Evolutionary conservation across 2,329 filamentous ascomycete genomes (phyloP), one percentile per base, ranked within the genome.

Genomic region (Magnaporthiopsis poae): DNA sequence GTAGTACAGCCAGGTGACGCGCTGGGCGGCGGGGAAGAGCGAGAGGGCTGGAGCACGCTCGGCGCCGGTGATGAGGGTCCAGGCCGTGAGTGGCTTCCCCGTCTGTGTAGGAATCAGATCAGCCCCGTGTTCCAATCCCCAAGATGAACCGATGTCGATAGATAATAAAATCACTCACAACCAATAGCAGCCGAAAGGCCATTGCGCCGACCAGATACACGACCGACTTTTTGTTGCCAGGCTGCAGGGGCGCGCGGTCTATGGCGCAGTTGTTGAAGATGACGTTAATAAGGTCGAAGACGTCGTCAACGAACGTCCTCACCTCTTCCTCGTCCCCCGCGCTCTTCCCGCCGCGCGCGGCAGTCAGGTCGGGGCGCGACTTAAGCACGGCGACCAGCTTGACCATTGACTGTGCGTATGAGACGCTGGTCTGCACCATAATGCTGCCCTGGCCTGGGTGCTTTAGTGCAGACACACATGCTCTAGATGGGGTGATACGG

Each of bases 171-270:
- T 31, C 5, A 31, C 81, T 62, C 80, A 90, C 88, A 71, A 92
- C 90, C 73, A 96, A 96, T 9, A 97, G 83, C 3, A 97, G 85
- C 76, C 93, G 94, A 63, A 97, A 80, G 56, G 92, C 95, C 31
- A 96, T 84, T 74, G 97, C 97, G 68, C 92, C 93, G 77, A 96
- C 92, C 67, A 91, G 88, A 78, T 97, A 97, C 69, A 97, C 92
- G 61, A 91, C 93, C 13, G 89, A 80, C 73, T 94, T 92, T 75
- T 93, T 96, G 66, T 92, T 92, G 72, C 93, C 90, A 0, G 92
- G 91, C 68, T 84, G 15, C 86, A 81, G 33, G 84, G 86, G 25
- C 87, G 87, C 1, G 86, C 91, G 86, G 74, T 96, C 92, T 4
- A 90, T 92, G 46, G 96, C 79, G 70, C 94, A 97, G 59, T 91